Base-by-base conservation (phyloP, 495 filamentous ascomycete genomes). In the Friedmanniomyces simplex region DNA sequence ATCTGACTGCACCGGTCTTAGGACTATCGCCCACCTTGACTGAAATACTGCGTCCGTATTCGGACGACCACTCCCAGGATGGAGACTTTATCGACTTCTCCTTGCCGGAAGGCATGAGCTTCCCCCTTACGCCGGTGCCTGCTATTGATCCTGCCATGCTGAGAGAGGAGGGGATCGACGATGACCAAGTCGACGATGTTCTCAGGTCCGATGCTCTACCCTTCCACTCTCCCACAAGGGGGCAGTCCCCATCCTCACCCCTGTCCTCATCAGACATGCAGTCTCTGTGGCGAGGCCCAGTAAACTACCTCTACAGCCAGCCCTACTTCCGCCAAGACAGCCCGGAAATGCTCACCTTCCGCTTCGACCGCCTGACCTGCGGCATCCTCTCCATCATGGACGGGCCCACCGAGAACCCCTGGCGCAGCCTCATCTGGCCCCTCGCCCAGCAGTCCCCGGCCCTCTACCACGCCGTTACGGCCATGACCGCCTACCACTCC, bases 401-500 rank as follows among this genome's bases (percentile, higher is more conserved):
- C 68, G 87, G 86, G 0, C 76, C 74, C 13, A 79, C 73, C 21
- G 86, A 89, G 66, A 91, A 91, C 62, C 86, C 86, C 1, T 91
- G 87, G 87, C 76, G 84, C 37, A 89, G 78, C 0, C 72, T 86
- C 22, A 71, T 91, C 8, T 88, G 84, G 84, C 87, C 86, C 0
- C 61, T 91, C 37, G 85, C 83, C 7, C 74, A 72, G 60, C 75
- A 82, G 22, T 84, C 77, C 12, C 81, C 85, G 1, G 84, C 84
- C 1, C 68, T 91, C n/a, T 85, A 82, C 52, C 82, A 89, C 73
- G 87, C 87, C 8, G 79, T 91, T 50, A 79, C 81, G 48, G 80
- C 87, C 0, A 80, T 91, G 76, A 83, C 87, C 2, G 82, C 83
- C 1, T 91, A 89, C 65, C 87, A 89, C 62, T 79, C 78, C n/a